Base-by-base conservation (phyloP, 2,329 filamentous ascomycete genomes). In the Paradendryphiella salina region DNA sequence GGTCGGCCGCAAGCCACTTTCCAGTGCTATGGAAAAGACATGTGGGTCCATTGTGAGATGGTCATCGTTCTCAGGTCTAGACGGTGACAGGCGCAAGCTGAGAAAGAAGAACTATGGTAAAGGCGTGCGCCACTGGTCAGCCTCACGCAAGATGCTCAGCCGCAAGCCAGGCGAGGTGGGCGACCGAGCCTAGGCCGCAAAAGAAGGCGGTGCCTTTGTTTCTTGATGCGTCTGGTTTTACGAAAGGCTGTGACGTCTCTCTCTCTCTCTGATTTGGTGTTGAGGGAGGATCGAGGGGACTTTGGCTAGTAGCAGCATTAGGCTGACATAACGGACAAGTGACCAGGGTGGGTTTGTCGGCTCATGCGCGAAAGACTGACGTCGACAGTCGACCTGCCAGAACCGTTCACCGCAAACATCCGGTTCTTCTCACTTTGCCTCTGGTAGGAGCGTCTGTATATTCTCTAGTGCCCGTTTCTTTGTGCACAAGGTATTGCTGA, bases 401-500 rank as follows among this genome's bases (percentile, higher is more conserved):
- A 29, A 34, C 29, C 23, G 8, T 21, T 34, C 7, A 36, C 32
- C 21, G 34, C 46, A 52, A 26, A 34, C 40, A 45, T 28, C 29
- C 23, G 13, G 23, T 3, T 6, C 29, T 37, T 11, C 31, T 32
- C 46, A 9, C 37, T 28, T 18, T 35, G 29, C 23, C 34, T 38
- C 52, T 54, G 33, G 57, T 56, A 48, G 39, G 48, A 37, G 52
- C 47, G 15, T 34, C 44, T 32, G 20, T 41, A 28, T 35, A 31
- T 28, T 31, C 32, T 20, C 18, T 36, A 54, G 43, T 32, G 36
- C 36, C 17, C 44, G 52, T 50, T 53, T 50, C 50, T 41, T 47
- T 52, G 46, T 52, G 43, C 52, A 59, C 48, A n/a, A 18, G 39
- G 46, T 46, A 38, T 43, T 56, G 42, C 53, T 32, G 23, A 44